These are phyloP conservation scores for Citrus glauca DNA, from an alignment of 345 rosid species.

Conservation along the genomic window DNA sequence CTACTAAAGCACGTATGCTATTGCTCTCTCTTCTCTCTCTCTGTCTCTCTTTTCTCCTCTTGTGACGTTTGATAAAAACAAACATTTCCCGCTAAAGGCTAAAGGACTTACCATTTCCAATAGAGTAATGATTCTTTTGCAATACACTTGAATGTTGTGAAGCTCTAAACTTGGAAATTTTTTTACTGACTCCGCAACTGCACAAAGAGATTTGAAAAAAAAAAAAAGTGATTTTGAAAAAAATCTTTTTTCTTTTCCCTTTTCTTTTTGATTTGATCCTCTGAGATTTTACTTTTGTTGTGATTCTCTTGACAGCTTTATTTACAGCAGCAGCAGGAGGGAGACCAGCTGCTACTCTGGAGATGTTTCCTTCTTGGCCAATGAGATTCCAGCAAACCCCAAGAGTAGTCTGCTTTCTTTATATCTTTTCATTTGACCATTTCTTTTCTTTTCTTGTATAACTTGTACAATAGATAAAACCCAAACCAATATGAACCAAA, in stretches of 20 bases:
- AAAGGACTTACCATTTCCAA: slow-evolving; percentile 44
- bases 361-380: slow-evolving; percentile 99
- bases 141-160: slow-evolving; percentile 66
- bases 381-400: slow-evolving; percentile 93
- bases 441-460: slow-evolving; percentile 19
- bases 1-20: slow-evolving; percentile 59
- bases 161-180: slow-evolving; percentile 48
- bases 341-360: slow-evolving; percentile 96
- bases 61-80: slow-evolving; percentile 59
- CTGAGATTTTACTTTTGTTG: slow-evolving; percentile 25
- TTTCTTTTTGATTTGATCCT: slow-evolving; percentile 9
- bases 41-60: slow-evolving; percentile 18
- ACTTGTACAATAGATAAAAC: not conserved
- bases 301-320: slow-evolving; percentile 72
- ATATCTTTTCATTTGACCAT: slow-evolving; percentile 46
- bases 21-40: slow-evolving; percentile 6
- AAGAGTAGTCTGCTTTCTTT: slow-evolving; percentile 50
- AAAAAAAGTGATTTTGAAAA: no score
- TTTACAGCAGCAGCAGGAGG: slow-evolving; percentile 45
- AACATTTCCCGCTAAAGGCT: slow-evolving; percentile 30
- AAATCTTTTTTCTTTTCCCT: no score
- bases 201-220: not conserved
- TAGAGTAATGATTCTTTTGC: slow-evolving; percentile 57
- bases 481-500: not conserved
- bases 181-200: slow-evolving; percentile 47